phyloP scores from a whole-genome alignment of 202 grass and related monocot species.

The Brachypodium distachyon region DNA sequence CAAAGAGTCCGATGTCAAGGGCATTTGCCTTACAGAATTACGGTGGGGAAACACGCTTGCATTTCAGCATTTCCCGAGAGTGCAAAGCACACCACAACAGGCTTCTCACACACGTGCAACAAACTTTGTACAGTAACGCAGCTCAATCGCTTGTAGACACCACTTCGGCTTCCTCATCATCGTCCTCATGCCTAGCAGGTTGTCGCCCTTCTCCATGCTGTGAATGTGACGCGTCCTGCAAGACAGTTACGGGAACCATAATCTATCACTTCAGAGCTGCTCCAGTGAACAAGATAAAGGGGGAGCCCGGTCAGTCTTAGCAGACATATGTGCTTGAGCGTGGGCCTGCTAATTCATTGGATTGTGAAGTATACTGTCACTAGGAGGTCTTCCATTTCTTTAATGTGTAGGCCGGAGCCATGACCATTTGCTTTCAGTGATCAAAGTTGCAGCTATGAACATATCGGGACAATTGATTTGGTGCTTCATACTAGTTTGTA shows the following conservation, averaged over 20 bases:
- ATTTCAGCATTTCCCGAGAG: background rate
- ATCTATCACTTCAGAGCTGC: background rate
- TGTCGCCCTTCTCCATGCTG: background rate
- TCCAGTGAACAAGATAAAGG: background rate
- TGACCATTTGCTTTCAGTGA: background rate
- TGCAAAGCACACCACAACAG: background rate
- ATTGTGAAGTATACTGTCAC: background rate
- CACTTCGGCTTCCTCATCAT: background rate
- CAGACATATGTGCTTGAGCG: background rate
- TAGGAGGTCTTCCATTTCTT: background rate
- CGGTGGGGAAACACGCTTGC: background rate
- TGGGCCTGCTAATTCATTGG: background rate
- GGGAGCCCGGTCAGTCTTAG: background rate
- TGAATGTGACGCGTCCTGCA: background rate
- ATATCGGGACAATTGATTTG: background rate
- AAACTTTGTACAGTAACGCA: background rate
- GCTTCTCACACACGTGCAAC: background rate
- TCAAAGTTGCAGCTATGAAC: background rate
- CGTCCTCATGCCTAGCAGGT: background rate
- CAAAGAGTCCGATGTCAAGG: background rate
- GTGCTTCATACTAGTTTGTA: background rate
- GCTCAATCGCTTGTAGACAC: constrained; percentile 9
- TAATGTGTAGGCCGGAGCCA: no score
- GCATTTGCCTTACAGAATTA: background rate
- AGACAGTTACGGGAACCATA: background rate